phyloP scores from a whole-genome alignment of 2,329 filamentous ascomycete species.

The Aureobasidium sp. region DNA sequence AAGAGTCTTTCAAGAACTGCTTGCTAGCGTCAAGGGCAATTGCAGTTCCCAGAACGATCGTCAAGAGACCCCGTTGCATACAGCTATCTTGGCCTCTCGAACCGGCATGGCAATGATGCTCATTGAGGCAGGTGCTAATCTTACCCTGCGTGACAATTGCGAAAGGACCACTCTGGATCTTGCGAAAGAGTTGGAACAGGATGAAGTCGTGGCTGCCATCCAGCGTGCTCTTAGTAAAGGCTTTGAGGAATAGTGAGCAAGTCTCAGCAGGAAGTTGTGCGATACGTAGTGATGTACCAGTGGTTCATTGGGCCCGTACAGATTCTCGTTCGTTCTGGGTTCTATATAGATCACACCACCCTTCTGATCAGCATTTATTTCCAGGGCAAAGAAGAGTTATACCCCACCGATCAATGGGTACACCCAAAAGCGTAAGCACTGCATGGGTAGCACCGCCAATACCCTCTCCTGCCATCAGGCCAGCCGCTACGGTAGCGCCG shows the following conservation, averaged over 20 bases:
- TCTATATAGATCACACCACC: no score
- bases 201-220: not conserved
- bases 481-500: constrained; percentile 65
- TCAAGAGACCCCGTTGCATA: not conserved
- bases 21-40: not conserved
- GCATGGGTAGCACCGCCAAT: constrained; percentile 34
- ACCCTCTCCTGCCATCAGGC: constrained; percentile 70
- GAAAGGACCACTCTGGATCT: not conserved
- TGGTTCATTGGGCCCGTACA: no score
- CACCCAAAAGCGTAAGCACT: not conserved
- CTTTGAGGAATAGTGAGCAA: not conserved
- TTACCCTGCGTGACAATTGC: not conserved
- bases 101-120: not conserved
- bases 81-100: not conserved
- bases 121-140: not conserved
- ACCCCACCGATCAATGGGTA: not conserved
- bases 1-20: not conserved
- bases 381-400: not conserved
- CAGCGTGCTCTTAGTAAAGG: not conserved
- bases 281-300: no score
- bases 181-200: not conserved
- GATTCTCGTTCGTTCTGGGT: no score
- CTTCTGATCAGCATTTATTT: not conserved
- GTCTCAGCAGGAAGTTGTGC: no score
- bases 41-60: not conserved